Percentiles rank a stretch among this genome's conserved stretches.
phyloP scores from a whole-genome alignment of 345 rosid species.

The Arabis hirsuta region DNA sequence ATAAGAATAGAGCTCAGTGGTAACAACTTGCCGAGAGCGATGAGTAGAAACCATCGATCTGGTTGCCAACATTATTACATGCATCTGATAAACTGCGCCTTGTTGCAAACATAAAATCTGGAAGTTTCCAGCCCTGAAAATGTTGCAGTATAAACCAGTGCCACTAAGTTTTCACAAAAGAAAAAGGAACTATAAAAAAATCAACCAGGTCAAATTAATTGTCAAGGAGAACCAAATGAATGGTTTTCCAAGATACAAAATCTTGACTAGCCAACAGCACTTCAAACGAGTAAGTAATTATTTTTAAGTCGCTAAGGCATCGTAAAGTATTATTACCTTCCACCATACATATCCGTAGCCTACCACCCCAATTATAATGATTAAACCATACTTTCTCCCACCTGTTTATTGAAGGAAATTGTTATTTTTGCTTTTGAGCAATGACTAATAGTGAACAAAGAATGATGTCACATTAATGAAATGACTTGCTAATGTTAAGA shows the following conservation, averaged over 20 bases:
- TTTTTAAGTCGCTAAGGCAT: neutral
- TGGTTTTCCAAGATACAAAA: neutral
- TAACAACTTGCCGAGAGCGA: slow-evolving; percentile 63
- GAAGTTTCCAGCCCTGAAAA: slow-evolving; percentile 90
- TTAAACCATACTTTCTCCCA: slow-evolving; percentile 40
- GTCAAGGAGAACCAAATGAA: slow-evolving; percentile 17
- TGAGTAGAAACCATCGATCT: slow-evolving; percentile 73
- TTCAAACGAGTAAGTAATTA: slow-evolving; percentile 19
- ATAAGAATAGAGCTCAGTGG: slow-evolving; percentile 15
- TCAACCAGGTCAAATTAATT: slow-evolving; percentile 5
- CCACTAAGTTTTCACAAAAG: neutral
- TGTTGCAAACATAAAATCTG: slow-evolving; percentile 95
- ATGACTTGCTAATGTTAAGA: neutral
- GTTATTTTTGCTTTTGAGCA: slow-evolving; percentile 4
- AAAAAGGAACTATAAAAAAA: neutral
- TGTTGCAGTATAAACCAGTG: slow-evolving; percentile 18
- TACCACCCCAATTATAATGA: slow-evolving; percentile 44
- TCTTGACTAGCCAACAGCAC: slow-evolving; percentile 16
- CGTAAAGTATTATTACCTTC: slow-evolving; percentile 37
- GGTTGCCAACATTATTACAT: slow-evolving; percentile 67
- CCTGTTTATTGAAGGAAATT: slow-evolving; percentile 25
- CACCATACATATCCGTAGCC: slow-evolving; percentile 48
- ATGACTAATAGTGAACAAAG: neutral
- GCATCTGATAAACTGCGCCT: slow-evolving; percentile 89
- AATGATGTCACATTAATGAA: slow-evolving; percentile 8